Evolutionary conservation across 2,329 filamentous ascomycete species (phyloP).

Genomic region (Ceratocystis huliohia): DNA sequence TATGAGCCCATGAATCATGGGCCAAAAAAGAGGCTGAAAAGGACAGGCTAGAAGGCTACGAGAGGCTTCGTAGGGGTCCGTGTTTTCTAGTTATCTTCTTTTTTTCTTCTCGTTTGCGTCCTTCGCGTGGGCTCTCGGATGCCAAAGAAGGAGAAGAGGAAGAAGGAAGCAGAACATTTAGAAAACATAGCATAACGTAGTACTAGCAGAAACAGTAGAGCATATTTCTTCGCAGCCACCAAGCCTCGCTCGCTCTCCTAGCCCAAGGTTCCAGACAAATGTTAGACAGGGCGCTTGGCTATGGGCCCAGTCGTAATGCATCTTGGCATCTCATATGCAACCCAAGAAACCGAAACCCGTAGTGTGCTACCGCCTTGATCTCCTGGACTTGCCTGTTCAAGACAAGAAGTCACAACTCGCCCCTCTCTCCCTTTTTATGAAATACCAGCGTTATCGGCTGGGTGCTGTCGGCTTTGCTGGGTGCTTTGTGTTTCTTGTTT

Average conservation of each 20-base stretch:
- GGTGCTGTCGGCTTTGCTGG: background rate
- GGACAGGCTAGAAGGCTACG: background rate
- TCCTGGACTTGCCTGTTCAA: too few species aligned
- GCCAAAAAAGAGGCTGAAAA: background rate
- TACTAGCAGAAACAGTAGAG: too few species aligned
- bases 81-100: background rate
- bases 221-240: background rate
- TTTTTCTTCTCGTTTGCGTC: background rate
- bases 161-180: background rate
- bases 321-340: background rate
- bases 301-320: background rate
- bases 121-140: background rate
- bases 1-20: slow-evolving; percentile 3
- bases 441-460: background rate
- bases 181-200: too few species aligned
- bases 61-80: background rate
- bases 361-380: background rate
- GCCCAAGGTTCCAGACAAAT: background rate
- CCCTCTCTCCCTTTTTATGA: background rate
- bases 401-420: background rate
- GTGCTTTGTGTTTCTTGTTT: background rate
- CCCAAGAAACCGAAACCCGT: background rate
- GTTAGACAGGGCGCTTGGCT: slow-evolving; percentile 3
- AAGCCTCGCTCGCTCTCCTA: background rate
- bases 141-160: background rate